Evolutionary conservation across 208 protist species (phyloP), one percentile per base, ranked within the genome.

Genomic region (Porcisia hertigi): DNA sequence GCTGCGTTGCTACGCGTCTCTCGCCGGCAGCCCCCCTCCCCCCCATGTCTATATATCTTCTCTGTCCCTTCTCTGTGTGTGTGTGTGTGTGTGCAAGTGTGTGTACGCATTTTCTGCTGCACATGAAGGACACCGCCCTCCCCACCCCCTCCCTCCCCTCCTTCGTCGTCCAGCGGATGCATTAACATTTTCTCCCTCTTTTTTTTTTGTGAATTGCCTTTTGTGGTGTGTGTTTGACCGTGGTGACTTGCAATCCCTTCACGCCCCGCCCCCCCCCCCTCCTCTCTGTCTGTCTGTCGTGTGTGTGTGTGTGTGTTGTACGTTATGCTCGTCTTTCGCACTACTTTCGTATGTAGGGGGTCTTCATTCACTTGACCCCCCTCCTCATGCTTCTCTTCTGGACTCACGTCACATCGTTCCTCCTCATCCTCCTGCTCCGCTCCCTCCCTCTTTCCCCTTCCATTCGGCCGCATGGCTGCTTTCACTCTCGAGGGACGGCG

Each of bases 221-320:
- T 5, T 52, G 47, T 52, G 47, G 0, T 12, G 8, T 0, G 47
- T 52, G 47, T 52, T 52, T 52, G 47, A 52, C 47, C 11, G 47
- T 52, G 11, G 47, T 52, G 47, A 52, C 47, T 12, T 14, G 47
- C 8, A 52, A 12, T 14, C 11, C 47, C 11, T 14, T 52, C 47
- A 52, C 11, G 47, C 8, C 5, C n/a, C n/a, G n/a, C n/a, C n/a
- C n/a, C n/a, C n/a, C n/a, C n/a, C n/a, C 47, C 0, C 47, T 12
- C 11, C 47, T 12, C 47, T 52, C 47, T 52, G 47, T 52, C 47
- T 52, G 47, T 52, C 47, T 52, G 8, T 52, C 30, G 47, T 52
- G 5, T 52, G 47, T 52, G 47, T 73, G 57, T 79, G 23, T 60
- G 55, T 75, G 12, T 30, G 53, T 16, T 69, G 59, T 58, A 8